Base-by-base conservation (phyloP, 805 yeast genomes). In the Nakazawaea siamensis region DNA sequence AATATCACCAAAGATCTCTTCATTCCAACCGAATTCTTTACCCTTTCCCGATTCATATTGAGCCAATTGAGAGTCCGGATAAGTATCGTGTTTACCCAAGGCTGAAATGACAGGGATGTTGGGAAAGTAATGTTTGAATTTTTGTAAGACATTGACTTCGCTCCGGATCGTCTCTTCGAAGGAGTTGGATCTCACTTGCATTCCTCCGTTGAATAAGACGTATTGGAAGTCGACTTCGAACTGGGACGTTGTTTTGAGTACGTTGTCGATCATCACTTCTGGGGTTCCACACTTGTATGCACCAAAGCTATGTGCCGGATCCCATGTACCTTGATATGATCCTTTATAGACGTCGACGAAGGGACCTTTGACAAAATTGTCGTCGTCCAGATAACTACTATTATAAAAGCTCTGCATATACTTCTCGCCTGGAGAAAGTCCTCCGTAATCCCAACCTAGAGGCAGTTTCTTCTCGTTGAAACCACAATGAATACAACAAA, bases 81-180 rank as follows among this genome's bases (percentile, higher is more conserved):
- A 64, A 8, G 67, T 60, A 42, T 64, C 70, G 42, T 64, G 67
- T 40, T 57, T 61, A 13, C 69, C 69, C 43, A 64, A 51, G 27
- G 60, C 48, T 19, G 66, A 59, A 39, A 47, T 58, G 2, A 64
- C 53, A 3, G 66, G 59, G 17, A 60, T 47, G 24, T 52, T 44
- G 16, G 48, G 43, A 35, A 64, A 55, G 44, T 46, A 62, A 36
- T 25, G 21, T 12, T 61, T 63, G 58, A 64, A 53, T 30, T 55
- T 39, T 18, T 45, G 43, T 43, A 56, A 58, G 9, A 54, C 41
- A 24, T 50, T 47, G 26, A 50, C 40, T 45, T 62, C 66, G 3
- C 63, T 60, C 18, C 42, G 41, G 37, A 55, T 54, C 28, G 68
- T 64, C 28, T 54, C 47, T 56, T 55, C 23, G 15, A 34, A 34